Evolutionary conservation across 192 early-diverging fungal genomes (phyloP), one percentile per base, ranked within the genome.

Genomic region (Rhizoclosmatium globosum): DNA sequence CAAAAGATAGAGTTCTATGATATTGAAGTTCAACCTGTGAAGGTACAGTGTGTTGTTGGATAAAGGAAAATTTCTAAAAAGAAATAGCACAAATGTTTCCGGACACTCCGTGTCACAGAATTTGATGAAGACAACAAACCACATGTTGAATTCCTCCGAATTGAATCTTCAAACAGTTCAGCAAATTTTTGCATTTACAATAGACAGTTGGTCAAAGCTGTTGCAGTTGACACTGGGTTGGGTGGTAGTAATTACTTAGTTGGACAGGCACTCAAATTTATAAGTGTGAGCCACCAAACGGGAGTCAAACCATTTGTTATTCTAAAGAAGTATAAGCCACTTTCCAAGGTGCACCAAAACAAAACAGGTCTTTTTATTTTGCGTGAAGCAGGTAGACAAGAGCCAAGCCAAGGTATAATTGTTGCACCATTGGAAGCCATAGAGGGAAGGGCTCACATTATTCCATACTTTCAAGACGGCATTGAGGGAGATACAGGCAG

Each of bases 381-480:
- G 6, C 3, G 21, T 38, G 4, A 6, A 38, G n/a, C 21, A 62
- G 4, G 7, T 13, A n/a, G n/a, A n/a, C n/a, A n/a, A n/a, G 60
- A 15, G 15, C 4, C 60, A 6, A 17, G 60, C 21, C 9, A 17
- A 31, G 60, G 17, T 4, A 23, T 62, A 4, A 38, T 62, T 62
- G 17, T 62, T 17, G 60, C 21, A 21, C 66, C 66, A 68, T 6
- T 21, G 4, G 17, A 68, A 31, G 23, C 66, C 9, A 68, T 68
- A 42, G 43, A 31, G 3, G 38, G 6, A 4, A 68, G 39, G 21
- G 66, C 39, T 13, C 66, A 68, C 43, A 11, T 44, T 17, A 68
- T 68, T 68, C 66, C 66, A 68, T 44, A 68, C 21, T 68, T 68
- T 39, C 66, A 68, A 68, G 66, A 68, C 43, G 66, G 61, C 4